Base-by-base conservation (phyloP, 805 yeast species). In the Kluyveromyces aestuarii region DNA sequence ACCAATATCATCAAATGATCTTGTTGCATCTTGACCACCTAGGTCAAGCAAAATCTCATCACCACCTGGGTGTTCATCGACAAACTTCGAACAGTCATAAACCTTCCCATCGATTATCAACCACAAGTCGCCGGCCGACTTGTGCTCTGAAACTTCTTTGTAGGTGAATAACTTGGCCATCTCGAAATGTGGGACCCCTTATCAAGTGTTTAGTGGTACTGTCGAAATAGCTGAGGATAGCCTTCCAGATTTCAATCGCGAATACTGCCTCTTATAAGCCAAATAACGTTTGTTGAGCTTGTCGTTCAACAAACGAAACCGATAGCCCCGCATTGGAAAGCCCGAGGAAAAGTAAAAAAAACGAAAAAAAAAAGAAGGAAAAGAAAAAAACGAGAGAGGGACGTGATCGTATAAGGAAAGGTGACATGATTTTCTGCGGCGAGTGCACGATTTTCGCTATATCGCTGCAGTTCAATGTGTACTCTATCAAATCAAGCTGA, bases 1-100 rank as follows among this genome's bases (percentile, higher is more conserved):
- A 36, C 99, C 99, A 64, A 93, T 90, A 60, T 91, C 97, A 8
- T 82, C 80, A 76, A 91, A 77, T 44, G 88, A 81, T 47, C 78
- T 79, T 9, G 96, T 87, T 49, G 89, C 90, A 64, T 88, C 96
- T 51, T 76, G 75, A 41, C 96, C 96, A 33, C 85, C 95, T 61
- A 80, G 76, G 57, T 87, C 95, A 45, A 79, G 68, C 49, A 87
- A 72, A 33, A 87, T 85, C 62, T 87, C 96, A 48, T 82, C 84
- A 49, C 96, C 96, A 62, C 96, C 96, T 25, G 84, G 84, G 62
- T 79, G 84, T 54, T 73, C 76, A 48, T 72, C 76, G 54, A 72
- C 55, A 52, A 73, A 73, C 37, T 66, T 68, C 1, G 95, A 84
- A 44, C 91, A 91, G 61, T 91, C 82, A 64, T 90, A 91, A 6